These are phyloP conservation scores for Trichomonascus vanleenenianus DNA, from an alignment of 805 yeast genomes.

Conservation along the genomic window DNA sequence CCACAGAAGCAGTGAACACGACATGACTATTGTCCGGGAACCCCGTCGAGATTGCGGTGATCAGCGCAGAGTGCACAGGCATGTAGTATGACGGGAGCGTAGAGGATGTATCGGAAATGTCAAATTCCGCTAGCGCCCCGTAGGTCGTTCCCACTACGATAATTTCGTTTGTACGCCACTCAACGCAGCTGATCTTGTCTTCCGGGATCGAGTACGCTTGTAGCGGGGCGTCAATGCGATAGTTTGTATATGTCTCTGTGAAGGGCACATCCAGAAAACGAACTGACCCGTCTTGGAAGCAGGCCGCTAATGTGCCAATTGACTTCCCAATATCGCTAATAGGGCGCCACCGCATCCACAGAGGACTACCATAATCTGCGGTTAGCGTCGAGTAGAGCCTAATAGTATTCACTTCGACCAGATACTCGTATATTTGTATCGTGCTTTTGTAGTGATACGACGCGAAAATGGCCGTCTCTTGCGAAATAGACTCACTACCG, in stretches of 20 bases:
- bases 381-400: conserved; percentile 27
- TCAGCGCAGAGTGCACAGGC: conserved; percentile 34
- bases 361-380: conserved; percentile 26
- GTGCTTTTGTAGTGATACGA: conserved; percentile 6
- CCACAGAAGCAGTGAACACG: conserved; percentile 34
- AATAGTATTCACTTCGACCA: conserved; percentile 6
- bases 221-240: conserved; percentile 8
- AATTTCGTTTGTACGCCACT: conserved; percentile 36
- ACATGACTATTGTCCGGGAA: conserved; percentile 30
- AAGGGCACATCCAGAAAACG: conserved; percentile 38
- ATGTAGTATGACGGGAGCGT: conserved; percentile 31
- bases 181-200: conserved; percentile 39
- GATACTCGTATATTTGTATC: conserved; percentile 12
- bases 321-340: background rate
- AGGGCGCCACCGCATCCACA: conserved; percentile 4
- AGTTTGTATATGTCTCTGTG: background rate
- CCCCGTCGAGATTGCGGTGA: conserved; percentile 31
- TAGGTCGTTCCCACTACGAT: conserved; percentile 51
- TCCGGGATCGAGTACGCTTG: conserved; percentile 9
- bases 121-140: conserved; percentile 55
- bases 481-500: conserved; percentile 26
- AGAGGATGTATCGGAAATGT: conserved; percentile 24
- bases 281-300: conserved; percentile 50
- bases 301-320: conserved; percentile 34
- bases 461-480: conserved; percentile 12